Base-by-base conservation (phyloP, 345 rosid genomes). In the Rubroshorea leprosula region DNA sequence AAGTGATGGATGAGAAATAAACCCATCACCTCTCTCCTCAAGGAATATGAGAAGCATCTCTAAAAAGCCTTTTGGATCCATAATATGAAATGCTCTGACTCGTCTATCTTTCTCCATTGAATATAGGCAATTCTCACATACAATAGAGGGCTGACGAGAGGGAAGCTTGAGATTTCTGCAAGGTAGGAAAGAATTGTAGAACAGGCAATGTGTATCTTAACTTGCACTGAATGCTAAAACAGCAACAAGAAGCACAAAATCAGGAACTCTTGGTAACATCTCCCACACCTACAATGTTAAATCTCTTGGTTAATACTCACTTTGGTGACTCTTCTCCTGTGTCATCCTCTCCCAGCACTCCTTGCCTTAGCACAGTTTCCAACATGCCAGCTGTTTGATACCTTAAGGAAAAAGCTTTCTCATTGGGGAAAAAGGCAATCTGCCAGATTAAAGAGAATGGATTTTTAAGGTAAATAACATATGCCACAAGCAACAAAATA, bases 271-370 rank as follows among this genome's bases (percentile, higher is more conserved):
- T n/a, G n/a, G n/a, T n/a, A n/a, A n/a, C n/a, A n/a, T n/a, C 11
- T 35, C 11, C 47, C 3, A 2, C 45, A 39, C 45, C 45, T 39
- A 8, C 8, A 39, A 13, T 13, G 9, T 39, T 14, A 13, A 39
- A 3, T 27, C 31, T 27, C 4, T 27, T 3, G 8, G 31, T 27
- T 4, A 27, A 27, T 27, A 72, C 76, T 79, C 58, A 83, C 98
- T 80, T 86, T 31, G 96, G 98, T 58, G 83, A 86, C 56, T 84
- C 93, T 73, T 89, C 98, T 53, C 81, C 98, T n/a, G 80, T 89
- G 70, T 92, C 98, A 70, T 92, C 95, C 72, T 92, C 96, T 49
- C 98, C 98, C 0, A 89, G 78, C 55, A 89, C 96, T 13, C 98
- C 96, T 73, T 84, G 86, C 74, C 98, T 84, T 69, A 89, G 58